phyloP scores from a whole-genome alignment of 2,329 filamentous ascomycete genomes.

The Paecilomyces sp. region DNA sequence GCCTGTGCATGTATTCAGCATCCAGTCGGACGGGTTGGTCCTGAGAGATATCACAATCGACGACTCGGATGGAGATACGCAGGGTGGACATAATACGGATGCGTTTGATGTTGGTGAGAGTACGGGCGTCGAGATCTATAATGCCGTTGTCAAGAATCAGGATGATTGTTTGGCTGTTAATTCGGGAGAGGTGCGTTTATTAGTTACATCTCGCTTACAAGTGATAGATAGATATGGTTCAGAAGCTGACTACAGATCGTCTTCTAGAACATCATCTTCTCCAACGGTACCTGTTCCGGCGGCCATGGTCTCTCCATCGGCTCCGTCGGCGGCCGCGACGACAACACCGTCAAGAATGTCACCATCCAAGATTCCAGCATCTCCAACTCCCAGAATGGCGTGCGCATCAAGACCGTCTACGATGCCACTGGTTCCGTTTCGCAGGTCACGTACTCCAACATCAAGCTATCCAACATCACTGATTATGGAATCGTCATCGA shows the following conservation, averaged over 20 bases:
- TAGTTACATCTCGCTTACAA: neutral
- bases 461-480: conserved; percentile 44
- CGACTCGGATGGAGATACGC: conserved; percentile 47
- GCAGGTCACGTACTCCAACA: conserved; percentile 47
- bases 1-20: conserved; percentile 29
- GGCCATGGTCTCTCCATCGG: conserved; percentile 28
- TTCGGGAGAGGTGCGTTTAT: conserved; percentile 32
- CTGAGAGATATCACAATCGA: conserved; percentile 50
- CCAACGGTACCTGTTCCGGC: conserved; percentile 35
- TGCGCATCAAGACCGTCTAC: conserved; percentile 53
- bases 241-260: neutral
- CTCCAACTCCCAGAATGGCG: conserved; percentile 35
- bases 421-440: conserved; percentile 46
- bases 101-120: conserved; percentile 51
- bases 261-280: conserved; percentile 39
- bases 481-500: conserved; percentile 52
- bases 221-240: neutral
- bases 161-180: conserved; percentile 56
- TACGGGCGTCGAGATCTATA: conserved; percentile 44
- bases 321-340: conserved; percentile 38
- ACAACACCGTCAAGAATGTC: conserved; percentile 49
- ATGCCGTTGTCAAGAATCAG: conserved; percentile 52
- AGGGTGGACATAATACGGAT: conserved; percentile 50
- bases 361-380: conserved; percentile 45
- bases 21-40: conserved; percentile 43